A percentile compares a stretch with the other conserved stretches of the same genome.
phyloP scores from a whole-genome alignment of 2,329 filamentous ascomycete genomes.

The Graphiopsis chlorocephala region DNA sequence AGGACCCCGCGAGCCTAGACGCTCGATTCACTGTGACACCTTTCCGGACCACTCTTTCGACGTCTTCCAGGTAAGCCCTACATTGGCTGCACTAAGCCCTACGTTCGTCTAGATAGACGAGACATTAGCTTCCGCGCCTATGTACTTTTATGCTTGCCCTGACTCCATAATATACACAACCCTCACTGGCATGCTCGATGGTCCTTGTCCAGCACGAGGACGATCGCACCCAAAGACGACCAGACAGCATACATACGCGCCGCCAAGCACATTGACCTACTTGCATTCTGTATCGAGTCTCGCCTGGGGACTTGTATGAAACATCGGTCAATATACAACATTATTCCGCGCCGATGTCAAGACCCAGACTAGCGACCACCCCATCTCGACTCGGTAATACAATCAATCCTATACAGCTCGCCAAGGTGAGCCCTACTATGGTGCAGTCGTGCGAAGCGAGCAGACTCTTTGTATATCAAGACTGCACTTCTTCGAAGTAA shows the following conservation, averaged over 20 bases:
- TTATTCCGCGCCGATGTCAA: neutral
- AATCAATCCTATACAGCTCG: constrained; percentile 8
- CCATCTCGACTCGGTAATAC: neutral
- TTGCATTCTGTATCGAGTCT: neutral
- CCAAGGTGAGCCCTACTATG: neutral
- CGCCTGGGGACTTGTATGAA: neutral
- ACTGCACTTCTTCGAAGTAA: neutral
- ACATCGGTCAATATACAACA: neutral
- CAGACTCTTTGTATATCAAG: constrained; percentile 9
- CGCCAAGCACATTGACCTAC: neutral
- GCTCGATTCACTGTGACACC: neutral
- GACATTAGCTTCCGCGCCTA: constrained; percentile 15
- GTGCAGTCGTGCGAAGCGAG: constrained; percentile 6
- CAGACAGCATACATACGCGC: neutral
- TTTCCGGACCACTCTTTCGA: neutral
- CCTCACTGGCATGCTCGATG: neutral
- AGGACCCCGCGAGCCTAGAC: neutral
- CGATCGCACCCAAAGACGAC: neutral
- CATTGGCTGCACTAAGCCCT: constrained; percentile 8
- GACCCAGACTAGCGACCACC: neutral
- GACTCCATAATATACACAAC: neutral
- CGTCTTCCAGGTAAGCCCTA: neutral
- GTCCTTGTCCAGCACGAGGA: neutral
- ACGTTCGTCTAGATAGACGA: constrained; percentile 9
- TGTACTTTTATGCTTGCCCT: neutral